Conservation (phyloP, 768 basidiomycete species). For the Trametopsis cervina region DNA sequence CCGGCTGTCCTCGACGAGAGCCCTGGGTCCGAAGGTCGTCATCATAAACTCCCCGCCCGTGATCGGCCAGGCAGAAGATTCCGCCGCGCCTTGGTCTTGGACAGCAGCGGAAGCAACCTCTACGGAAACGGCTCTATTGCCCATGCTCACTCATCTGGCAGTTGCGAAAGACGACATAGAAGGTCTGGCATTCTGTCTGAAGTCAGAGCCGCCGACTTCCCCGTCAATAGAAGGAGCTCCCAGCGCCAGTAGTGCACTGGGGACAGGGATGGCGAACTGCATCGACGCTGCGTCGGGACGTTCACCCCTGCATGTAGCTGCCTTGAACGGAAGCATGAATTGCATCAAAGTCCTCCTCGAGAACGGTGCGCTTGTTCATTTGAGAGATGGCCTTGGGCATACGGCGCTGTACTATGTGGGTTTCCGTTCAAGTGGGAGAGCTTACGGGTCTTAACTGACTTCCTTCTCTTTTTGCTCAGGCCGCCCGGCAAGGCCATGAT, state of each 20-base stretch:
- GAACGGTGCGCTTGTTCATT: slow-evolving; percentile 76
- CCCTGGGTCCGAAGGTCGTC: slow-evolving; percentile 32
- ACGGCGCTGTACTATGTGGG: slow-evolving; percentile 79
- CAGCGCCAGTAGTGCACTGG: slow-evolving; percentile 33
- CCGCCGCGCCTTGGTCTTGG: slow-evolving; percentile 65
- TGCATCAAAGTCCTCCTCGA: slow-evolving; percentile 46
- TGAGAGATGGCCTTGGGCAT: slow-evolving; percentile 74
- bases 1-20: slow-evolving; percentile 44
- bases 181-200: slow-evolving; percentile 54
- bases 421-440: slow-evolving; percentile 4
- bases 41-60: slow-evolving; percentile 26
- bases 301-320: slow-evolving; percentile 74
- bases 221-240: slow-evolving; percentile 3
- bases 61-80: slow-evolving; percentile 24
- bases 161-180: slow-evolving; percentile 64
- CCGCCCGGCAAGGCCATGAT: slow-evolving; percentile 65
- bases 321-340: slow-evolving; percentile 51
- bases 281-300: slow-evolving; percentile 64
- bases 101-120: slow-evolving; percentile 70
- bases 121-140: slow-evolving; percentile 65
- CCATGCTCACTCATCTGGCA: slow-evolving; percentile 75
- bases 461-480: slow-evolving; percentile 33
- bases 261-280: slow-evolving; percentile 69
- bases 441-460: neutral
- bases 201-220: slow-evolving; percentile 7